Conservation (phyloP, 75 land plant species). For the Cryptomeria japonica region DNA sequence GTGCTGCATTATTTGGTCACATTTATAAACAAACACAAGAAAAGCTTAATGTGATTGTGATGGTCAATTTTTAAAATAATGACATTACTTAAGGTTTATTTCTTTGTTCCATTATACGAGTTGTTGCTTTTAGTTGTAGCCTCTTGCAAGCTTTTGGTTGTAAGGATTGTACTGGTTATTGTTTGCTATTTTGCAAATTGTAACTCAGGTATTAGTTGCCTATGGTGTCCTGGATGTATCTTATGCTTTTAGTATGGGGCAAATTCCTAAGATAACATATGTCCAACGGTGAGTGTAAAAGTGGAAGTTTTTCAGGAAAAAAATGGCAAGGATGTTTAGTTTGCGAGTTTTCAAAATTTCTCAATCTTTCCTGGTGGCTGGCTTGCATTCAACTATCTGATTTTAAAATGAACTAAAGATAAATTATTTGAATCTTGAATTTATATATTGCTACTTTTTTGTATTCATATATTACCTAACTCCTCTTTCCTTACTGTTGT, state of each 20-base stretch:
- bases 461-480: background rate
- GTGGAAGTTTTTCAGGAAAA: background rate
- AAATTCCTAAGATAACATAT: too few species aligned
- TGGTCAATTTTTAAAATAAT: background rate
- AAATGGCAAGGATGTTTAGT: background rate
- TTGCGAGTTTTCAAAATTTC: background rate
- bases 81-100: background rate
- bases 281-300: too few species aligned
- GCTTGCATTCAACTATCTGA: background rate
- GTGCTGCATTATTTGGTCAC: too few species aligned
- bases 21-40: background rate
- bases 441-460: background rate
- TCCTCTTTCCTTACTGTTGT: background rate
- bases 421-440: background rate
- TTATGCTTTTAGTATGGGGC: background rate
- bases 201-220: background rate
- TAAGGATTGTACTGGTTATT: background rate
- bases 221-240: background rate
- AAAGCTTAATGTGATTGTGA: background rate
- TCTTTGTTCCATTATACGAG: background rate
- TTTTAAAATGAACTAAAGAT: background rate
- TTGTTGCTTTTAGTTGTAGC: background rate
- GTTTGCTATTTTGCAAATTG: background rate
- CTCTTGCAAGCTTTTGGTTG: background rate
- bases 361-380: background rate